Evolutionary conservation across 352 stramenopile genomes (phyloP).

Genomic region (Pythium oligandrum): DNA sequence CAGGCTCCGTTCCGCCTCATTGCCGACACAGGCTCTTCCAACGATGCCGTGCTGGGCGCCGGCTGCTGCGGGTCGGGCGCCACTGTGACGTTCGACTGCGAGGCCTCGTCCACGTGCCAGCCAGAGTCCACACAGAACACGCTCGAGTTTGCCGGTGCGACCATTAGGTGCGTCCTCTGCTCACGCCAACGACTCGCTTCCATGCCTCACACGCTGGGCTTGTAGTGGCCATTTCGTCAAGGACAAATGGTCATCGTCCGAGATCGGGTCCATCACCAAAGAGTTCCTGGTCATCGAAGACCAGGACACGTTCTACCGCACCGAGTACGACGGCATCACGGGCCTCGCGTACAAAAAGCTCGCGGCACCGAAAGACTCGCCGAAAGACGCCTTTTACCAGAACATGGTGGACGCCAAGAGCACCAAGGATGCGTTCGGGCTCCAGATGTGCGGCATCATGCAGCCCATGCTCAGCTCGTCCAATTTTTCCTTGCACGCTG

Average conservation of each 20-base stretch:
- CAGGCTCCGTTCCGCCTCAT: constrained; percentile 78
- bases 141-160: constrained; percentile 56
- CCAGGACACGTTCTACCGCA: constrained; percentile 70
- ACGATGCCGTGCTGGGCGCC: constrained; percentile 58
- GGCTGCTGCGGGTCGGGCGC: constrained; percentile 50
- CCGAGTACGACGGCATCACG: constrained; percentile 76
- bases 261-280: constrained; percentile 52
- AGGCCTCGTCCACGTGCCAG: constrained; percentile 54
- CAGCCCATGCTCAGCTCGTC: constrained; percentile 48
- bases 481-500: constrained; percentile 51
- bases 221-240: constrained; percentile 62
- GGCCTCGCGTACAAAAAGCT: constrained; percentile 61
- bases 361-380: constrained; percentile 33
- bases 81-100: constrained; percentile 58
- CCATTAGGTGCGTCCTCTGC: constrained; percentile 44
- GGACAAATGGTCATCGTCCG: constrained; percentile 55
- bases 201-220: neutral
- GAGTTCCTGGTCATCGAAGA: constrained; percentile 71
- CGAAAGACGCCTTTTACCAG: constrained; percentile 51
- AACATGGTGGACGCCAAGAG: constrained; percentile 35
- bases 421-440: constrained; percentile 55
- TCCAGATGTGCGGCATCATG: constrained; percentile 77
- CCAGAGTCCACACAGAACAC: constrained; percentile 21
- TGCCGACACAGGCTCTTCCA: constrained; percentile 81
- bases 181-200: neutral